Evolutionary conservation across 139 green algal species (phyloP), one percentile per base, ranked within the genome.

Genomic region (Gonium pectorale): DNA sequence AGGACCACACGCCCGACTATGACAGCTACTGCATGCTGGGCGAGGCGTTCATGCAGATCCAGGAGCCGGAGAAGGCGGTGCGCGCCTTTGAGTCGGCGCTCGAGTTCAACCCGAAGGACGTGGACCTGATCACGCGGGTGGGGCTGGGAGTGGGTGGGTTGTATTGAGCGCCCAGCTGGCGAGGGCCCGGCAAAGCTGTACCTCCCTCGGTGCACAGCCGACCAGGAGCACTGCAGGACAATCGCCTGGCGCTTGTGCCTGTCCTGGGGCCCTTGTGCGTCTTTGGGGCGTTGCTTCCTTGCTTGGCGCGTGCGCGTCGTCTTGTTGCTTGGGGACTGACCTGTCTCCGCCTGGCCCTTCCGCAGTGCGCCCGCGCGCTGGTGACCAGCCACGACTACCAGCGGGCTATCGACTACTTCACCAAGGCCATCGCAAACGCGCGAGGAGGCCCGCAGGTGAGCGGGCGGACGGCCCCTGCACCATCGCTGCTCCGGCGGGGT

Each of bases 41-140:
- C 17, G 94, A 96, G 64, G 94, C 94, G 1, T 93, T 95, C 72
- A 89, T 97, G 87, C 86, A 90, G 63, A 95, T 97, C 37, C 92
- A 92, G 56, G 94, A 97, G 88, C 93, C 93, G 35, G 93, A 94
- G 69, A 91, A 90, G 71, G 94, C 94, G 19, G 86, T 95, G 63
- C 38, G 67, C 9, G 91, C 93, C 2, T 94, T 95, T 69, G 91
- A 96, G 85, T 49, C 31, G 4, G 93, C 93, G 17, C 82, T 95
- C 38, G 83, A 90, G 67, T 86, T 81, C 64, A 87, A 93, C 33
- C 89, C 93, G n/a, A 91, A 89, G 88, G 79, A 90, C 56, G 67
- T 79, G 21, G 81, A 90, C 52, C 88, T 93, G 4, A 72, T 90
- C 44, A 74, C 68, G 11, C 62, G 68, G 38, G 71, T 87, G 67